These are phyloP conservation scores for Orbilia oligospora DNA, from an alignment of 2,329 filamentous ascomycete species.

Conservation along the genomic window DNA sequence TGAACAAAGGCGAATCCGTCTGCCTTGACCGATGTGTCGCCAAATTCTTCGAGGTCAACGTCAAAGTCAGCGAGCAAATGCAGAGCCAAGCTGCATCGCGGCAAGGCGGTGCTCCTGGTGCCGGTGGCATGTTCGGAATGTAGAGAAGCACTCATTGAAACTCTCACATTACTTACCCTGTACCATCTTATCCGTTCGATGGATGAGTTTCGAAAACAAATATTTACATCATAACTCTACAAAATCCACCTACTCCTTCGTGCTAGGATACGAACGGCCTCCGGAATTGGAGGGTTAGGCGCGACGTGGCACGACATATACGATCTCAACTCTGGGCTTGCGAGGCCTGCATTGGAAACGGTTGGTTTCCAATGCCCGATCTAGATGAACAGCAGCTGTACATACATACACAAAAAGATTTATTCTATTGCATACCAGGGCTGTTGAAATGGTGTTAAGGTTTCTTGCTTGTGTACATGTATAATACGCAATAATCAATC, in stretches of 20 bases:
- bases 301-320: conserved; percentile 16
- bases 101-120: conserved; percentile 47
- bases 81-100: conserved; percentile 52
- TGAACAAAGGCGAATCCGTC: conserved; percentile 99
- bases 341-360: background rate
- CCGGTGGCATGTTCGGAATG: conserved; percentile 55
- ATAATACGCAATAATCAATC: conserved; percentile 37
- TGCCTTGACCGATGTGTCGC: conserved; percentile 97
- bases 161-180: background rate
- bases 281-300: background rate
- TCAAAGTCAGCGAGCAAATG: conserved; percentile 83
- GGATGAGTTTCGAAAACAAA: background rate
- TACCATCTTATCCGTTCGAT: background rate
- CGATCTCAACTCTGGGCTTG: conserved; percentile 51
- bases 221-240: background rate
- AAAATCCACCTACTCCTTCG: background rate
- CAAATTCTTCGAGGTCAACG: conserved; percentile 99
- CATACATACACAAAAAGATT: conserved; percentile 31
- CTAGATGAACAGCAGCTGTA: conserved; percentile 20
- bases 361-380: background rate
- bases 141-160: conserved; percentile 5
- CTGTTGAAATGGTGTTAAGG: conserved; percentile 32
- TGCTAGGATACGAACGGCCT: background rate
- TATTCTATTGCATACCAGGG: conserved; percentile 7
- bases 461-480: conserved; percentile 24